Evolutionary conservation across 164 flowering plant genomes (phyloP), one percentile per base, ranked within the genome.

Genomic region (Umbilicus rupestris): DNA sequence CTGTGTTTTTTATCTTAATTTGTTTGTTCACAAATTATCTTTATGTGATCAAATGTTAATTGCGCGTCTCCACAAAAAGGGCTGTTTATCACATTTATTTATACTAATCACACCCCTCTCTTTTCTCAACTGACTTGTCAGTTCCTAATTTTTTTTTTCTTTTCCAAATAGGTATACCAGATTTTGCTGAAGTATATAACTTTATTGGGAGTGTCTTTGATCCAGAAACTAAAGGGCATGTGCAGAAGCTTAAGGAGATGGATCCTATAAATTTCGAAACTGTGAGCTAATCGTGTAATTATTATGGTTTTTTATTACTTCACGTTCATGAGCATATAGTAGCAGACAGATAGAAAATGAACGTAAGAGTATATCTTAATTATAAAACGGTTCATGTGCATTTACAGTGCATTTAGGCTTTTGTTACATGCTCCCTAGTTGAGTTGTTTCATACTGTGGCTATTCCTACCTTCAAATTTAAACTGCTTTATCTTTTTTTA

Each of bases 201-300:
- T 93, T 93, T 77, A 88, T 93, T 71, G 97, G 98, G 65, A 83
- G 94, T 66, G 81, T 93, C 68, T 93, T 93, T 74, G 98, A 93
- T 81, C 96, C 97, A 45, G 84, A 82, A 29, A 74, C 82, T 50
- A 68, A 77, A 57, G 94, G 85, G 66, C 97, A 88, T 78, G 76
- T 82, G 69, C 83, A 85, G 78, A 89, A 89, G 76, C 90, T 93
- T 33, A 87, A 89, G 78, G 94, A 88, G 73, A 93, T 93, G 98
- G 97, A 90, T 80, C 97, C 97, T 16, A 85, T 93, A 28, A 86
- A 87, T 74, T 86, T 86, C 75, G 96, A 90, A 78, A 89, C 96
- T 3, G 98, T 90, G 73, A 87, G 97, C 76, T 64, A 17, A 35
- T 33, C 55, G 7, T 39, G 3, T 26, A 2, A 28, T 64, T 2